Conservation (phyloP, 306 rosid genomes). For the Trifolium repens region DNA sequence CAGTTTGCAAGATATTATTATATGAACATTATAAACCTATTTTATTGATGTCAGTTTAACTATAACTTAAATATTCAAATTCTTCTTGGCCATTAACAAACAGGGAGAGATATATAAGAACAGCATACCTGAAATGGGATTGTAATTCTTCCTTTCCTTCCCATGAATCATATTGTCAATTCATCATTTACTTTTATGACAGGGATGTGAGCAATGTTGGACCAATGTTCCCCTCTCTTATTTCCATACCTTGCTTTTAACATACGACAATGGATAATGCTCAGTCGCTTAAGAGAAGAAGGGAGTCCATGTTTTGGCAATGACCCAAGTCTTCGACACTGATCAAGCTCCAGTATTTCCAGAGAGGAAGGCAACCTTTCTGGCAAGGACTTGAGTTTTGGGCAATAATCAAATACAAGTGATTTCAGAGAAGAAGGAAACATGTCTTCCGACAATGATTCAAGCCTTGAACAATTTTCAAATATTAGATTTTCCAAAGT, state of each 20-base stretch:
- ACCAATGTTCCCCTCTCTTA: conserved; percentile 4
- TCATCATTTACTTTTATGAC: background rate
- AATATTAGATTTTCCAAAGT: background rate
- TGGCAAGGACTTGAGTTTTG: conserved; percentile 1
- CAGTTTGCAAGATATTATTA: background rate
- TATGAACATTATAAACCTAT: background rate
- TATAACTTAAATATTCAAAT: background rate
- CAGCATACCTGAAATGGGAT: background rate
- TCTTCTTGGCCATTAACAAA: background rate
- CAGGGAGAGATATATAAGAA: background rate
- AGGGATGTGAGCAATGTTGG: conserved; percentile 23
- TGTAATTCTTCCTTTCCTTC: background rate
- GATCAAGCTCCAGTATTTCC: background rate
- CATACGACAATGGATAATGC: background rate
- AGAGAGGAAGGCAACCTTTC: background rate
- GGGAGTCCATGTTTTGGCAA: background rate
- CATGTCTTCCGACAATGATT: background rate
- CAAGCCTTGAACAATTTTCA: background rate
- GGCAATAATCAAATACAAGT: background rate
- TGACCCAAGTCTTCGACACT: background rate
- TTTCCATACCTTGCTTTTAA: background rate
- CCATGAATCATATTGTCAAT: background rate
- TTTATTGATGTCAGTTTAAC: background rate
- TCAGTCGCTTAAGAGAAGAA: conserved; percentile 2
- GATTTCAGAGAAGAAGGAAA: conserved; percentile 8